Base-by-base conservation (phyloP, 2,329 filamentous ascomycete genomes). In the Claviceps humidiphila region DNA sequence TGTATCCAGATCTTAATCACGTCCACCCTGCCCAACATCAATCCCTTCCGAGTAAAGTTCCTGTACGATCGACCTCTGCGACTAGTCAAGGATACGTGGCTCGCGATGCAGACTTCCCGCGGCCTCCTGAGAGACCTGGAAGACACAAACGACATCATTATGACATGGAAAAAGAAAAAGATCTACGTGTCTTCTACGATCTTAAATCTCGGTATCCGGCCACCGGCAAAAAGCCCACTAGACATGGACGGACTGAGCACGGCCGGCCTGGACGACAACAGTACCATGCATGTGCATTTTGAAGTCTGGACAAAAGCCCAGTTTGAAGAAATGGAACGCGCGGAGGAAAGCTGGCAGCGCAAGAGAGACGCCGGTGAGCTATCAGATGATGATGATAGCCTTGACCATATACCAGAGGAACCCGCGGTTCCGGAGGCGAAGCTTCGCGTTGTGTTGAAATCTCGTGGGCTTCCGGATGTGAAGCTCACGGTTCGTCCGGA, bases 101-200 rank as follows among this genome's bases (percentile, higher is more conserved):
- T 85, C 59, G 68, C 72, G 13, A 74, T 75, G 51, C 84, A 90
- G 61, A 65, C 64, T 1, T 75, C 66, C 1, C 66, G 70, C 2
- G 63, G 64, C 1, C 49, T 65, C 5, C 38, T 58, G 9, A 59
- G 74, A 7, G 57, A 66, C 2, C 58, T 64, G 2, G 70, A 76
- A 2, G 64, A 74, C 24, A 67, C 74, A 2, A 68, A 75, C 4
- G 70, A 73, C 1, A 71, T 94, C 17, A 85, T 93, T 59, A 75
- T 97, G 52, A 93, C 87, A 0, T 95, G 87, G 84, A 83, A 82
- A 56, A 77, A 80, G 26, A 80, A 79, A 53, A 79, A 80, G 54
- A 68, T 95, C 3, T 95, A 85, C 63, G 80, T 86, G 57, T 77
- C 78, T n/a, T 87, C 86, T 5, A 90, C 84, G 1, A 83, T 87